Conservation (phyloP, 805 yeast genomes). For the Lipomyces spencermartinsiae region DNA sequence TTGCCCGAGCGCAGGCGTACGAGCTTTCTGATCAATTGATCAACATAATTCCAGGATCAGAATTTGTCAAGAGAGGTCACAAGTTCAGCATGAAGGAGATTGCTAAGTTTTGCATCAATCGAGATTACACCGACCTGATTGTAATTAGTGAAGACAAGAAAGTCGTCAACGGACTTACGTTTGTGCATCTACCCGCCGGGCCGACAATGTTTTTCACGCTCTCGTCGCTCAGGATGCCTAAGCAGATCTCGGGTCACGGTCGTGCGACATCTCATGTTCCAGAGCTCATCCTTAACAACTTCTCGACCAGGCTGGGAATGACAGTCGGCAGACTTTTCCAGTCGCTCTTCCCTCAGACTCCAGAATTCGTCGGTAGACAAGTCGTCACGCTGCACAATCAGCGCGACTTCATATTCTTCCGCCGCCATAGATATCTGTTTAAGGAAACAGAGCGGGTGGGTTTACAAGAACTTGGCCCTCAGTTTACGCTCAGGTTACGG, state of each 20-base stretch:
- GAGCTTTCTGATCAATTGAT: conserved; percentile 86
- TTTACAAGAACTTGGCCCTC: conserved; percentile 95
- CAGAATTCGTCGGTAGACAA: conserved; percentile 94
- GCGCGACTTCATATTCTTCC: conserved; percentile 91
- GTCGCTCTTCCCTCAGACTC: conserved; percentile 87
- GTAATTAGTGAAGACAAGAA: conserved; percentile 95
- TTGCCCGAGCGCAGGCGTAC: conserved; percentile 85
- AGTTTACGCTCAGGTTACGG: conserved; percentile 86
- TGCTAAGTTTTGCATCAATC: conserved; percentile 77
- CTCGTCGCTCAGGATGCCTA: conserved; percentile 75
- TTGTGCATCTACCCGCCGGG: conserved; percentile 92
- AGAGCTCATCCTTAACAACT: conserved; percentile 89
- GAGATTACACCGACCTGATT: conserved; percentile 86
- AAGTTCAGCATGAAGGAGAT: conserved; percentile 87
- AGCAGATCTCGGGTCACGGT: conserved; percentile 85
- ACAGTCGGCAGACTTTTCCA: conserved; percentile 93
- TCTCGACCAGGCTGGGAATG: conserved; percentile 88
- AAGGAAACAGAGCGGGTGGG: conserved; percentile 92
- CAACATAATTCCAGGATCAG: conserved; percentile 83
- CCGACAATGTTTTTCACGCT: conserved; percentile 93
- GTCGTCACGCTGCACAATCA: conserved; percentile 96
- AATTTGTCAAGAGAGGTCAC: conserved; percentile 84
- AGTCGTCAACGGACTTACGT: conserved; percentile 86
- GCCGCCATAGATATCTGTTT: conserved; percentile 93
- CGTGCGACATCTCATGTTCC: conserved; percentile 89